phyloP scores from a whole-genome alignment of 225 moss, liverwort and hornwort genomes.

The Ulota crispa region DNA sequence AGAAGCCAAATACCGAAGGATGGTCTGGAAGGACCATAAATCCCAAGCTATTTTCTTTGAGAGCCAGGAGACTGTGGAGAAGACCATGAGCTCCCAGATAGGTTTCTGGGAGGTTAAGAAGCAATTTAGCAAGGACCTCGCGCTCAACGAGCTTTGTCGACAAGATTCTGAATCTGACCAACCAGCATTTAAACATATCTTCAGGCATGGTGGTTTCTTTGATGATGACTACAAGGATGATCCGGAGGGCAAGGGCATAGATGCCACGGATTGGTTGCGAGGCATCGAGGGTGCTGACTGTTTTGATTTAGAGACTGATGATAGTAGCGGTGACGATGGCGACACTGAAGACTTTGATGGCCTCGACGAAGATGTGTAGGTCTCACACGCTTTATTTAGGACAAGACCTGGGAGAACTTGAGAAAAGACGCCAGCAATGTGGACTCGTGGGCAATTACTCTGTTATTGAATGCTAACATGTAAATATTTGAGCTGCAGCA shows the following conservation, averaged over 20 bases:
- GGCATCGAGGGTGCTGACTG: slow-evolving; percentile 29
- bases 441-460: background rate
- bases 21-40: slow-evolving; percentile 87
- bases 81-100: slow-evolving; percentile 16
- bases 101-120: slow-evolving; percentile 51
- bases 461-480: slow-evolving; percentile 19
- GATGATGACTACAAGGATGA: slow-evolving; percentile 45
- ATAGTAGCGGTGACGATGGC: slow-evolving; percentile 19
- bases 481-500: slow-evolving; percentile 1
- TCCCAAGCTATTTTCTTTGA: slow-evolving; percentile 77
- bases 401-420: slow-evolving; percentile 6
- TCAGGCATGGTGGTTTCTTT: slow-evolving; percentile 58
- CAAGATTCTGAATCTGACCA: slow-evolving; percentile 35
- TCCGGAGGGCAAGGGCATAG: slow-evolving; percentile 38
- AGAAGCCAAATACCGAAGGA: slow-evolving; percentile 79
- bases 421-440: slow-evolving; percentile 1
- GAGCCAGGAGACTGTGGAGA: slow-evolving; percentile 26
- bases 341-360: slow-evolving; percentile 35
- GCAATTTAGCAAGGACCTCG: slow-evolving; percentile 38
- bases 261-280: slow-evolving; percentile 49
- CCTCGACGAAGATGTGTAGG: slow-evolving; percentile 27
- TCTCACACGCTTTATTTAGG: background rate
- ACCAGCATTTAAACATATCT: slow-evolving; percentile 46
- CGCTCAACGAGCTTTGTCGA: slow-evolving; percentile 56
- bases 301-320: slow-evolving; percentile 27